phyloP scores from a whole-genome alignment of 2,329 filamentous ascomycete genomes.

The Pseudogymnoascus sp. region DNA sequence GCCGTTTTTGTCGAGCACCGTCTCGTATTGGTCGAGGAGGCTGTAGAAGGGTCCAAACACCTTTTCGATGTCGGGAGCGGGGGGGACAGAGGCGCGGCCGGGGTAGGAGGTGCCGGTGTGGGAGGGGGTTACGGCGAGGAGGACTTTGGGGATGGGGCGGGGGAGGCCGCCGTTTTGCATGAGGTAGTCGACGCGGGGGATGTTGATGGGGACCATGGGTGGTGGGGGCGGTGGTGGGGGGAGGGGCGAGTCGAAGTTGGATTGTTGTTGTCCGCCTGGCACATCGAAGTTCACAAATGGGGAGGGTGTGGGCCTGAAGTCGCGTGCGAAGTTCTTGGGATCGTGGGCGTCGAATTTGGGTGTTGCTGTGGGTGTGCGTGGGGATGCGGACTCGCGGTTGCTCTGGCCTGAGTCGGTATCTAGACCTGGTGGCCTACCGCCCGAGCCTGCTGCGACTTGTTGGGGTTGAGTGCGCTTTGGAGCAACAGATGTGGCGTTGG shows the following conservation, averaged over 20 bases:
- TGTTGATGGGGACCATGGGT: conserved; percentile 48
- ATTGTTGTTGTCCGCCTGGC: conserved; percentile 15
- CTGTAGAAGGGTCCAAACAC: conserved; percentile 78
- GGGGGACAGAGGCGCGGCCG: conserved; percentile 24
- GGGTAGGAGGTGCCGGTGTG: conserved; percentile 37
- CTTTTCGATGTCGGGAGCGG: conserved; percentile 51
- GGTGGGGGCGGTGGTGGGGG: conserved; percentile 68
- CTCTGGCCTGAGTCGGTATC: conserved; percentile 21
- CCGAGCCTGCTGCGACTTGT: conserved; percentile 28
- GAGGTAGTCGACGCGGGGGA: conserved; percentile 83
- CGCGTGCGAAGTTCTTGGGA: conserved; percentile 9
- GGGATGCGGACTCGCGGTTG: conserved; percentile 46
- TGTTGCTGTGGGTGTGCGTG: conserved; percentile 50
- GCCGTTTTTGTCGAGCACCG: conserved; percentile 72
- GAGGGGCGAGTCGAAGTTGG: conserved; percentile 25
- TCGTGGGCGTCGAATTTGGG: conserved; percentile 35
- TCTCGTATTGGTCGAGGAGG: conserved; percentile 76
- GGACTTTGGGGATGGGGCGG: conserved; percentile 60
- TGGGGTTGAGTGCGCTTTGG: conserved; percentile 31
- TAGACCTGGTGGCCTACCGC: conserved; percentile 14
- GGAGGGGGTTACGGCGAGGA: conserved; percentile 54
- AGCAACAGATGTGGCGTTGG: conserved; percentile 33
- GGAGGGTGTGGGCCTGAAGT: conserved; percentile 25
- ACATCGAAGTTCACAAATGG: conserved; percentile 31
- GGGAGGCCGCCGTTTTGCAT: conserved; percentile 78